Base-by-base conservation (phyloP, 2,329 filamentous ascomycete genomes). In the Akanthomyces uredinophilus region DNA sequence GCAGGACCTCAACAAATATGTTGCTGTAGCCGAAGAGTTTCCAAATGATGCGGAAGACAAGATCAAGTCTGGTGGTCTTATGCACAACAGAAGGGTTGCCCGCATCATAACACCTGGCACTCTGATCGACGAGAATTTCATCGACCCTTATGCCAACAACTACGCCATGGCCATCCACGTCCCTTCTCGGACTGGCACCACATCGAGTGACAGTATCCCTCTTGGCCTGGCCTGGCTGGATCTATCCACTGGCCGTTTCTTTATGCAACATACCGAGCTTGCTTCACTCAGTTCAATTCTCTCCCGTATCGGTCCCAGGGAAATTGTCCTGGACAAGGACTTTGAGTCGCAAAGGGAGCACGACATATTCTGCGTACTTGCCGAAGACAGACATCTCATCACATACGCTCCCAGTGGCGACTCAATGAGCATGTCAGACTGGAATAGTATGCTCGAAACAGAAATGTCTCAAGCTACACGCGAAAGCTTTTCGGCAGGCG, bases 111-210 rank as follows among this genome's bases (percentile, higher is more conserved):
- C 95, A 0, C 92, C 95, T 1, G 95, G 95, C 22, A 99, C 95
- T 1, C 80, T 99, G 60, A 96, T 99, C 67, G 95, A 99, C 74
- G 95, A 99, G 76, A 93, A 92, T 69, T 99, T 98, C 74, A 92
- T 99, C 81, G 91, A 98, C 72, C 91, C 92, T 1, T 94, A 90
- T 71, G 87, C 91, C 69, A 97, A 95, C 75, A 98, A 97, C 72
- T 99, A 94, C 73, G 82, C 98, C 39, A 84, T 98, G 72, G 88
- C 91, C 43, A 83, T 98, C 53, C 85, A 96, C 70, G 73, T 89
- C 32, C 64, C 63, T 14, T n/a, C 6, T n/a, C 41, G 32, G 13
- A 13, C 24, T 46, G 37, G 13, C 22, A 5, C 14, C 6, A 14
- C 41, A 11, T 41, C 56, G 20, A 22, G 22, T 60, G 50, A 65